Percentiles rank a stretch among this genome's conserved stretches.
phyloP scores from a whole-genome alignment of 106 monocot species.

The Xerophyta viscosa region DNA sequence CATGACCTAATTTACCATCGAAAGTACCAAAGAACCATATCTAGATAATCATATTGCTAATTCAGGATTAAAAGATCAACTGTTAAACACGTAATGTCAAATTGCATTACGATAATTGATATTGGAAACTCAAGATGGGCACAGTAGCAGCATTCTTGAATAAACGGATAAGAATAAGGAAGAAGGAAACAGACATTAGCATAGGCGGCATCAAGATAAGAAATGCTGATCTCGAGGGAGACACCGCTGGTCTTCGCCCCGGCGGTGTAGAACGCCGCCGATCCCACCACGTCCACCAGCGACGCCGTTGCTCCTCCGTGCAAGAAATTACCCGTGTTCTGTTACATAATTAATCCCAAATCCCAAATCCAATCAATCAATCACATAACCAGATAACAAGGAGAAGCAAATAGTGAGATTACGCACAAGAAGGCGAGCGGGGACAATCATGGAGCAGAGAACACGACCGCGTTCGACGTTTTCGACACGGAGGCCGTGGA shows the following conservation, averaged over 20 bases:
- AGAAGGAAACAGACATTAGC: slow-evolving; percentile 23
- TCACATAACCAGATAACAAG: neutral
- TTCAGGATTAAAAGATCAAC: no score
- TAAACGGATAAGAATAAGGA: no score
- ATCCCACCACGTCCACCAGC: slow-evolving; percentile 58
- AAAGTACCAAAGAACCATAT: no score
- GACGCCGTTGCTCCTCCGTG: slow-evolving; percentile 62
- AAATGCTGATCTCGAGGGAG: slow-evolving; percentile 56
- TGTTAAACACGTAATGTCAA: no score
- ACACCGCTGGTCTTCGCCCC: slow-evolving; percentile 42
- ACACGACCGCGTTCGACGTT: slow-evolving; percentile 54
- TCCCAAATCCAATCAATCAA: neutral
- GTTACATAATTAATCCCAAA: neutral
- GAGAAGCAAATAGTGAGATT: neutral
- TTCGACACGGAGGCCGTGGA: slow-evolving; percentile 58
- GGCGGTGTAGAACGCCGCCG: slow-evolving; percentile 33
- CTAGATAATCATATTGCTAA: no score
- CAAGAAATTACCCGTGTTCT: slow-evolving; percentile 57
- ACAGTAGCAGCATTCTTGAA: no score
- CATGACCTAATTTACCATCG: no score
- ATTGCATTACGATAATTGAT: no score
- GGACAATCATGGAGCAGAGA: slow-evolving; percentile 69
- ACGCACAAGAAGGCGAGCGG: slow-evolving; percentile 49
- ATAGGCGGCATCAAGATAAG: slow-evolving; percentile 36
- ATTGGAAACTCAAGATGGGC: no score